phyloP scores from a whole-genome alignment of 257 asterid species.

The Perilla frutescens region DNA sequence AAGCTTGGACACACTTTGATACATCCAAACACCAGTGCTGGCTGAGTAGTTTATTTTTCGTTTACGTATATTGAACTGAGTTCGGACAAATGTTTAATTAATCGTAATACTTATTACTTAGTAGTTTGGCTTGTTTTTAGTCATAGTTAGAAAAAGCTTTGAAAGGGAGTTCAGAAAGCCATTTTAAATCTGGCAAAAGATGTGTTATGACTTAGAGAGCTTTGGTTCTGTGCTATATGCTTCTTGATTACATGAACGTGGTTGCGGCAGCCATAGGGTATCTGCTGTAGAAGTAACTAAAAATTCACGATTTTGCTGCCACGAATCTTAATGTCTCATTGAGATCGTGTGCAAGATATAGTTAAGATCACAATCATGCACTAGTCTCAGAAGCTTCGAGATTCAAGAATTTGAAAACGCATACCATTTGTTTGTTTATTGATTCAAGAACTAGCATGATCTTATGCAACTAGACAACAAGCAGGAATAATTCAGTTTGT shows the following conservation, averaged over 20 bases:
- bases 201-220: not conserved
- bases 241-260: constrained; percentile 1
- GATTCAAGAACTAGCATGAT: not conserved
- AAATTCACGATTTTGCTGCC: not conserved
- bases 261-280: not conserved
- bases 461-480: not conserved
- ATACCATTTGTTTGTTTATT: not conserved
- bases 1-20: not conserved
- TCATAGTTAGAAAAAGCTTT: no score
- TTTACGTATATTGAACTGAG: not conserved
- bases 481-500: not conserved
- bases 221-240: not conserved
- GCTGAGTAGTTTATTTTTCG: not conserved
- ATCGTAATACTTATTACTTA: no score
- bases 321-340: not conserved
- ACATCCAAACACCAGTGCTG: not conserved
- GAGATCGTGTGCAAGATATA: not conserved
- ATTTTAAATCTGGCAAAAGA: not conserved
- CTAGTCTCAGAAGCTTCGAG: not conserved
- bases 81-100: no score
- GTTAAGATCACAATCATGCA: not conserved
- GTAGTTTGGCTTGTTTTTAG: no score
- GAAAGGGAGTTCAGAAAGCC: not conserved
- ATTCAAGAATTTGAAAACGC: not conserved
- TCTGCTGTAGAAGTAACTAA: not conserved